These are phyloP conservation scores for Solioccasus polychromus DNA, from an alignment of 768 basidiomycete species.

Conservation along the genomic window DNA sequence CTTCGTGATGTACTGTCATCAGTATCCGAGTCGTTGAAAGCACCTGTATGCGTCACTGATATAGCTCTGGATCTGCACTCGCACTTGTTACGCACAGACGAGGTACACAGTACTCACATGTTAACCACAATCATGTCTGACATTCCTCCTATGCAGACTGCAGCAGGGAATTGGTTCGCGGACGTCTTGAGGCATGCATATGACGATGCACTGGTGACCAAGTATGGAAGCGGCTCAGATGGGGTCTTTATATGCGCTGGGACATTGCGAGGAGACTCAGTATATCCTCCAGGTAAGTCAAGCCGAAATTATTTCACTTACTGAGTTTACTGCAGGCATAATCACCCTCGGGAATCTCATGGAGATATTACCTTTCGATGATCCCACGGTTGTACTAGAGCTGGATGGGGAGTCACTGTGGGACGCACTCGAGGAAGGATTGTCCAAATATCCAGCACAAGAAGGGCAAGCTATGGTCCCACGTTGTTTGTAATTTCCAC, in stretches of 20 bases:
- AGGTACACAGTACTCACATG: conserved; percentile 43
- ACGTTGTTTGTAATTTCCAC: neutral
- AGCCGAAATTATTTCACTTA: neutral
- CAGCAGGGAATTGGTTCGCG: conserved; percentile 78
- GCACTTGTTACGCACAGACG: conserved; percentile 64
- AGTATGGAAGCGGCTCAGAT: conserved; percentile 65
- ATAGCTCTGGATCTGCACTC: conserved; percentile 75
- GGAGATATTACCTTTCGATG: conserved; percentile 87
- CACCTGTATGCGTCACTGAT: conserved; percentile 70
- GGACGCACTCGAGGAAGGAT: conserved; percentile 70
- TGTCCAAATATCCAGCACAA: conserved; percentile 82
- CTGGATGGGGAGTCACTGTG: conserved; percentile 77
- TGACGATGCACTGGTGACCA: conserved; percentile 61
- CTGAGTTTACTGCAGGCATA: conserved; percentile 43
- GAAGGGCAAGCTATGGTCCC: conserved; percentile 62
- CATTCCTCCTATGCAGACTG: conserved; percentile 42
- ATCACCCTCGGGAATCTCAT: conserved; percentile 84
- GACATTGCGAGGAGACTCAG: conserved; percentile 80
- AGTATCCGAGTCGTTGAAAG: conserved; percentile 66
- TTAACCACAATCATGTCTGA: neutral
- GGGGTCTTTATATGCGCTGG: conserved; percentile 82
- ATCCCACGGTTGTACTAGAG: conserved; percentile 78
- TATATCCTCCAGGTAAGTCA: conserved; percentile 71
- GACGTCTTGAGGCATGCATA: conserved; percentile 84
- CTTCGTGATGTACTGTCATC: conserved; percentile 62